A percentile compares a stretch with the other conserved stretches of the same genome.
Conservation (phyloP, 495 filamentous ascomycete species). For the Pseudomonodictys pantanalensis region DNA sequence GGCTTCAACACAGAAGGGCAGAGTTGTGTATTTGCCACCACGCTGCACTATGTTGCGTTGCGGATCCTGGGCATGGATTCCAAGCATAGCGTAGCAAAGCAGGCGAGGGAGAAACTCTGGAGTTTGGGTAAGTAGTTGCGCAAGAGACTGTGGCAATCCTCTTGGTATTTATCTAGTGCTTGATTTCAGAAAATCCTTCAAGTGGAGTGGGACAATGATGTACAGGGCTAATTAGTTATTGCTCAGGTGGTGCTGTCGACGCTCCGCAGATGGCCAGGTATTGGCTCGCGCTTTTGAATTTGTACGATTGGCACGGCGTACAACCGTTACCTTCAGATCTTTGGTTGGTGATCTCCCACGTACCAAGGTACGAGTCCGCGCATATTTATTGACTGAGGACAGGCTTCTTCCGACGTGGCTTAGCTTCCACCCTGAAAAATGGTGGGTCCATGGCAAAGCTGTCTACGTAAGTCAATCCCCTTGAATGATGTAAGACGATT, state of each 20-base stretch:
- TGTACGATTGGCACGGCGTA: slow-evolving; percentile 87
- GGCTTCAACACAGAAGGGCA: slow-evolving; percentile 91
- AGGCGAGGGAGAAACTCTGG: slow-evolving; percentile 58
- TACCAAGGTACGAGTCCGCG: neutral
- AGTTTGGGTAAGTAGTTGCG: neutral
- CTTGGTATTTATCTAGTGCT: too few relatives aligned
- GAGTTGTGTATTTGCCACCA: slow-evolving; percentile 82
- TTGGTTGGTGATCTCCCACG: slow-evolving; percentile 53
- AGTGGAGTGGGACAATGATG: too few relatives aligned
- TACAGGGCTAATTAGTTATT: slow-evolving; percentile 52
- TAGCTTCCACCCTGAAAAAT: slow-evolving; percentile 87
- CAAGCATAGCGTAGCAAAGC: slow-evolving; percentile 78
- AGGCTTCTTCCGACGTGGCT: slow-evolving; percentile 89
- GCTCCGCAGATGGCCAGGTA: slow-evolving; percentile 93
- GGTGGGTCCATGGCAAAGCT: slow-evolving; percentile 96
- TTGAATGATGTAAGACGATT: too few relatives aligned
- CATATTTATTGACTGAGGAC: neutral
- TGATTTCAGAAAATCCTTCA: too few relatives aligned
- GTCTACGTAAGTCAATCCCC: slow-evolving; percentile 74
- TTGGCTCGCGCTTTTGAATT: slow-evolving; percentile 79
- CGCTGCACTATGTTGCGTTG: slow-evolving; percentile 78
- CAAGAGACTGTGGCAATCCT: neutral
- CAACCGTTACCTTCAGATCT: slow-evolving; percentile 89
- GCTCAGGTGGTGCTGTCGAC: slow-evolving; percentile 67
- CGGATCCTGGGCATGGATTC: slow-evolving; percentile 77